These are phyloP conservation scores for Papiliotrema nemorosa DNA, from an alignment of 1,284 basidiomycete species.

Conservation along the genomic window DNA sequence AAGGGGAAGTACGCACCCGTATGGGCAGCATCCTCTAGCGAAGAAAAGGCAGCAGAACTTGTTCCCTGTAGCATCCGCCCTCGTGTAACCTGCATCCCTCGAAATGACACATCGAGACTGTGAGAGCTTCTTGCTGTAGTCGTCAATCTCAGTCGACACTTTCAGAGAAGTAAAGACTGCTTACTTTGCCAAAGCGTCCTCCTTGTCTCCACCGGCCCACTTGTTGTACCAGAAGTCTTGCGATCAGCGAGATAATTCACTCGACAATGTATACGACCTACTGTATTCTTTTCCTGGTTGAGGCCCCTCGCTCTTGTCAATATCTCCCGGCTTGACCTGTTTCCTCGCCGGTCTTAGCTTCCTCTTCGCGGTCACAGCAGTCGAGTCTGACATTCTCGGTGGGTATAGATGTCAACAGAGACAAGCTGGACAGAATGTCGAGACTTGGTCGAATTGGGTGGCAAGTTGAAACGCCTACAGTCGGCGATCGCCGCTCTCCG, in stretches of 20 bases:
- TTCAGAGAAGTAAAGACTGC: constrained; percentile 33
- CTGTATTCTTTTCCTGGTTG: constrained; percentile 95
- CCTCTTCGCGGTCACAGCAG: constrained; percentile 27
- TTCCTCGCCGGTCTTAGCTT: constrained; percentile 67
- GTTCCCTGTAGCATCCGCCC: constrained; percentile 84
- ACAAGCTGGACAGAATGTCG: no score
- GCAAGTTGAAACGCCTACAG: no score
- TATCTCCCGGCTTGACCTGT: constrained; percentile 82
- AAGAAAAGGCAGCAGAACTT: constrained; percentile 95
- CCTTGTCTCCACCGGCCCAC: constrained; percentile 92
- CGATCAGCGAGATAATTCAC: not conserved
- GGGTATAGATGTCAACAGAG: no score
- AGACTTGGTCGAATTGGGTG: no score
- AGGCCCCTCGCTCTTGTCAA: constrained; percentile 78
- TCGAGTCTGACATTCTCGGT: constrained; percentile 23
- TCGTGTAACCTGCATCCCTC: constrained; percentile 84
- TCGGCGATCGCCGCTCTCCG: no score
- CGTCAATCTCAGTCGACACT: not conserved
- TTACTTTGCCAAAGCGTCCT: constrained; percentile 87
- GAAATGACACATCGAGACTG: constrained; percentile 75
- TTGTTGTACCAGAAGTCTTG: constrained; percentile 99
- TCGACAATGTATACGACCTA: constrained; percentile 51
- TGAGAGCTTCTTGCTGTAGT: constrained; percentile 74
- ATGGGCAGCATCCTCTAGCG: constrained; percentile 92
- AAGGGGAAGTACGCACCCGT: constrained; percentile 57